phyloP scores from a whole-genome alignment of 2,329 filamentous ascomycete genomes.

The Pseudogymnoascus sp. region DNA sequence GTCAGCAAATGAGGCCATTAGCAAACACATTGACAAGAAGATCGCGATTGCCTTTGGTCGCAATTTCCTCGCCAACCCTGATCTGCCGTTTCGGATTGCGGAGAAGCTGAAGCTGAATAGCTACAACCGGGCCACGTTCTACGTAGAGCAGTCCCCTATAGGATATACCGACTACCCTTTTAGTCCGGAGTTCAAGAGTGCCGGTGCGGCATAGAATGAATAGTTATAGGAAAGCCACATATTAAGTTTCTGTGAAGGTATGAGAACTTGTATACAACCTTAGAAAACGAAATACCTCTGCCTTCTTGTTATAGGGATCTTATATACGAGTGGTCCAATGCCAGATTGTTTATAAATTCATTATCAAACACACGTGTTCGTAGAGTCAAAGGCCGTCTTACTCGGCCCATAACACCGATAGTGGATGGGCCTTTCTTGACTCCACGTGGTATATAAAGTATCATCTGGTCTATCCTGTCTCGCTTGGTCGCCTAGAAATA shows the following conservation, averaged over 20 bases:
- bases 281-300: background rate
- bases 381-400: background rate
- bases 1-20: background rate
- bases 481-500: background rate
- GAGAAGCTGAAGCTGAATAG: slow-evolving; percentile 38
- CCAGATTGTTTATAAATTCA: background rate
- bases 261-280: background rate
- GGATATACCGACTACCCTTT: slow-evolving; percentile 14
- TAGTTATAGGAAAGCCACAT: background rate
- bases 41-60: slow-evolving; percentile 43
- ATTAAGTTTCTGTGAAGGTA: background rate
- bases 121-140: slow-evolving; percentile 43
- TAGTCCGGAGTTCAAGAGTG: slow-evolving; percentile 8
- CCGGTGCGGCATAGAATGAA: background rate
- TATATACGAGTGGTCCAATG: background rate
- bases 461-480: background rate
- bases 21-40: slow-evolving; percentile 37
- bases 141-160: slow-evolving; percentile 23
- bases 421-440: background rate
- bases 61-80: slow-evolving; percentile 44
- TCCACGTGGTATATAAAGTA: background rate
- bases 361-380: background rate
- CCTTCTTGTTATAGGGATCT: background rate
- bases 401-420: background rate
- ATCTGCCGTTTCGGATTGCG: slow-evolving; percentile 40